phyloP scores from a whole-genome alignment of 495 filamentous ascomycete genomes.

The Aspergillus diversus region DNA sequence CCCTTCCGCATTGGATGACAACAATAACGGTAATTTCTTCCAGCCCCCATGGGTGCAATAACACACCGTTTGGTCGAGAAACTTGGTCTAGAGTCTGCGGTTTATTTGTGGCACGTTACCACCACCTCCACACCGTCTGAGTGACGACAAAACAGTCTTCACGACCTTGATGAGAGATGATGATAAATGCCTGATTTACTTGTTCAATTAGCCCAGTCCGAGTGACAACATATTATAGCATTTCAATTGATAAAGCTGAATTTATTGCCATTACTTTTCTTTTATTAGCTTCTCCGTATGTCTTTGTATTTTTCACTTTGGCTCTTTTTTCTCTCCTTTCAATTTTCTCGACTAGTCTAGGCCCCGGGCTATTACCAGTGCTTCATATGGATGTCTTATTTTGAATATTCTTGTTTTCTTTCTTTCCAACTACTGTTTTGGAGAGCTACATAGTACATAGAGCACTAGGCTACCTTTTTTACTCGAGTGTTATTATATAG shows the following conservation, averaged over 20 bases:
- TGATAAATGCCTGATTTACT: constrained; percentile 51
- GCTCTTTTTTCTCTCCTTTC: background rate
- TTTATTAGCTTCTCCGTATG: background rate
- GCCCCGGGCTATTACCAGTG: too few species aligned
- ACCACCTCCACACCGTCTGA: constrained; percentile 51
- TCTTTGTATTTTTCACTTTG: background rate
- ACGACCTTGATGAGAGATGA: constrained; percentile 60
- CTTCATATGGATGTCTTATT: constrained; percentile 6
- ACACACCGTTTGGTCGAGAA: constrained; percentile 14
- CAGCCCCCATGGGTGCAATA: constrained; percentile 44
- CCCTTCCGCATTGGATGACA: constrained; percentile 39
- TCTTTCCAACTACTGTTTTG: background rate
- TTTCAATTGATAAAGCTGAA: constrained; percentile 33
- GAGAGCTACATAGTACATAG: constrained; percentile 18
- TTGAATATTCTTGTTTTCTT: background rate
- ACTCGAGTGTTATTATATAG: background rate
- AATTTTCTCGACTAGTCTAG: too few species aligned
- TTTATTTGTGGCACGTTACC: constrained; percentile 42
- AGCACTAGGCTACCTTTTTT: constrained; percentile 9
- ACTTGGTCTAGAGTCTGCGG: constrained; percentile 15
- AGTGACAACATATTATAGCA: constrained; percentile 44
- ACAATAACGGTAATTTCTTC: constrained; percentile 26
- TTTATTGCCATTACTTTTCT: background rate
- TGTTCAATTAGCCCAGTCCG: constrained; percentile 47
- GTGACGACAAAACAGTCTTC: constrained; percentile 40